These are phyloP conservation scores for Apophysomyces variabilis DNA, from an alignment of 371 early-diverging fungal species.

Conservation along the genomic window DNA sequence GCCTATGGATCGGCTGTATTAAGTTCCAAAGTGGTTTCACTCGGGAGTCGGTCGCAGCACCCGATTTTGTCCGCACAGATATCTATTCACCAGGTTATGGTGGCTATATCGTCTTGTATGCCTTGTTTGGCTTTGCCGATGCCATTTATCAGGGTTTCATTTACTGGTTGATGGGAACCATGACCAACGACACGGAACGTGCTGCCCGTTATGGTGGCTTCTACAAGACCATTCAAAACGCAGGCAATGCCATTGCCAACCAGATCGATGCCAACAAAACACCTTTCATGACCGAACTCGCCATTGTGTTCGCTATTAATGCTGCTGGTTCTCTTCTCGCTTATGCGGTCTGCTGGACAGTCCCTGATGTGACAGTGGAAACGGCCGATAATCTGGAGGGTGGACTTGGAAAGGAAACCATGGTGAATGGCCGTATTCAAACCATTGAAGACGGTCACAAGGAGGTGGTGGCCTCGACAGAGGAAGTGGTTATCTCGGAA, in stretches of 20 bases:
- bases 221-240: conserved; percentile 86
- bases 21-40: conserved; percentile 55
- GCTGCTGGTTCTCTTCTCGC: conserved; percentile 34
- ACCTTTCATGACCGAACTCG: conserved; percentile 35
- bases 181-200: conserved; percentile 71
- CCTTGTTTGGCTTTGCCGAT: conserved; percentile 69
- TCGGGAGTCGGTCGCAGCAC: conserved; percentile 25
- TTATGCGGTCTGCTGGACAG: conserved; percentile 33
- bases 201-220: conserved; percentile 78
- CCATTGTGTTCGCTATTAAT: conserved; percentile 31
- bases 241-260: conserved; percentile 64
- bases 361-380: conserved; percentile 46
- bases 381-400: conserved; percentile 33
- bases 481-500: no score
- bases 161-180: conserved; percentile 76
- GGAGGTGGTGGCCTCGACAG: background rate
- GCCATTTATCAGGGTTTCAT: conserved; percentile 75
- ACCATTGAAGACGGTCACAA: conserved; percentile 15
- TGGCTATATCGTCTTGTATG: conserved; percentile 62
- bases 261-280: conserved; percentile 36
- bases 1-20: conserved; percentile 63
- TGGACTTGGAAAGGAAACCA: conserved; percentile 18
- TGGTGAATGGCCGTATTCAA: conserved; percentile 41
- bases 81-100: conserved; percentile 41
- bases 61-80: conserved; percentile 34